Conservation (phyloP, 1,139 yeast species). For the Zygosaccharomyces pseudobailii region DNA sequence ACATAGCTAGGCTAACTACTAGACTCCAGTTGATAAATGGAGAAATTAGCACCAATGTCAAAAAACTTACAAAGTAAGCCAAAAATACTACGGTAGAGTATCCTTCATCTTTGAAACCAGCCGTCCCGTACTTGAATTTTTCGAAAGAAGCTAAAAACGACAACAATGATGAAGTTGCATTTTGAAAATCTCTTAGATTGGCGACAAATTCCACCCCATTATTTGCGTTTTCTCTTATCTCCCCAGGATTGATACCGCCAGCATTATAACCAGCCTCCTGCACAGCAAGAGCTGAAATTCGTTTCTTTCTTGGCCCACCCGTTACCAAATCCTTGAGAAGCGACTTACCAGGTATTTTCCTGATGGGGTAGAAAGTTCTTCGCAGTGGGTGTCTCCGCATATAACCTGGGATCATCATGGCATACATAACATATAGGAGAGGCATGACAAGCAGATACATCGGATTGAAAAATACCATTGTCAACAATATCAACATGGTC, state of each 20-base stretch:
- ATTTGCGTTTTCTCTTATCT: constrained; percentile 24
- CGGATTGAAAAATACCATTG: constrained; percentile 65
- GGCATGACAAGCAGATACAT: constrained; percentile 65
- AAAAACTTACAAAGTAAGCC: constrained; percentile 42
- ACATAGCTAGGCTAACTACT: constrained; percentile 49
- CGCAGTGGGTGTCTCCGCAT: constrained; percentile 63
- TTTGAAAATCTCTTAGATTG: constrained; percentile 43
- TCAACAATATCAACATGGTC: constrained; percentile 47
- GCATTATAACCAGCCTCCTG: constrained; percentile 17
- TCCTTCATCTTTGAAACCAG: constrained; percentile 69
- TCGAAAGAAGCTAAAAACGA: constrained; percentile 51
- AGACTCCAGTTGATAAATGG: constrained; percentile 64
- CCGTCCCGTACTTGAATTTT: constrained; percentile 54
- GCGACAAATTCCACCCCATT: constrained; percentile 37
- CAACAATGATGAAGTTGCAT: constrained; percentile 54
- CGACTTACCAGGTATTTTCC: constrained; percentile 53
- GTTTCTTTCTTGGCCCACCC: constrained; percentile 34
- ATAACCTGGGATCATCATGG: constrained; percentile 68
- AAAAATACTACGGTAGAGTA: constrained; percentile 53
- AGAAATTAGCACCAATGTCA: constrained; percentile 49
- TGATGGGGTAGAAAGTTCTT: constrained; percentile 40
- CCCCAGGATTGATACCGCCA: constrained; percentile 14
- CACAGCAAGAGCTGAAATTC: constrained; percentile 35
- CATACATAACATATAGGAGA: constrained; percentile 49
- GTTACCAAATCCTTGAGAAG: constrained; percentile 47